Percentiles rank a stretch among this genome's conserved stretches.
Conservation (phyloP, 352 stramenopile genomes). For the Globisporangium cederbergense region DNA sequence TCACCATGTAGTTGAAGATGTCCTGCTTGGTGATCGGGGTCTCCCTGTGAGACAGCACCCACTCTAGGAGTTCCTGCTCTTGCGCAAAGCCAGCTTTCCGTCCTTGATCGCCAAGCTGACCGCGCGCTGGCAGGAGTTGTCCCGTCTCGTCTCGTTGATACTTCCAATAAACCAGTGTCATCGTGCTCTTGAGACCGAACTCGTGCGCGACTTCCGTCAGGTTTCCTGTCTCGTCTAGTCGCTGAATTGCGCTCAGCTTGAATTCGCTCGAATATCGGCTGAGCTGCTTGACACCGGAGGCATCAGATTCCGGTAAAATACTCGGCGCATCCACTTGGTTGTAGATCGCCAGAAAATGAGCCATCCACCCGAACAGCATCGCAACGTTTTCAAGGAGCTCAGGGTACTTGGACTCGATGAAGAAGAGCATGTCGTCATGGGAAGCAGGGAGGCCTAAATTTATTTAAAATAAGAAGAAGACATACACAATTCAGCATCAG, state of each 20-base stretch:
- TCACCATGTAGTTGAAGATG: conserved; percentile 52
- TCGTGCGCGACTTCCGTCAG: conserved; percentile 37
- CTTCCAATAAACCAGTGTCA: conserved; percentile 64
- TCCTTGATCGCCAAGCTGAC: conserved; percentile 2
- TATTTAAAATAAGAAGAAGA: not conserved
- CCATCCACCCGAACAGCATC: conserved; percentile 59
- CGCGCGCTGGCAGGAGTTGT: conserved; percentile 20
- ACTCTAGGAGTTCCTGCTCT: conserved; percentile 48
- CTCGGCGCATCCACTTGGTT: conserved; percentile 25
- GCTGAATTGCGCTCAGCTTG: conserved; percentile 18
- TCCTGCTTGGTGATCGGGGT: conserved; percentile 56
- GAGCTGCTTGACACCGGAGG: conserved; percentile 1
- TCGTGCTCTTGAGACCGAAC: conserved; percentile 48
- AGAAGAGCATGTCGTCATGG: conserved; percentile 62
- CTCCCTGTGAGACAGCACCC: conserved; percentile 41
- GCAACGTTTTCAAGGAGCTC: conserved; percentile 47
- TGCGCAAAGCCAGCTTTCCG: conserved; percentile 22
- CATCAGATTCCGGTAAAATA: conserved; percentile 12
- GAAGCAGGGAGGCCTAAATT: conserved; percentile 18
- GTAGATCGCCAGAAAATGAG: conserved; percentile 37
- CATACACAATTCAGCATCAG: not conserved
- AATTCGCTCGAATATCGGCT: conserved; percentile 12
- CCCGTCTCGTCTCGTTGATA: conserved; percentile 26
- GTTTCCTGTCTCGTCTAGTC: conserved; percentile 24
- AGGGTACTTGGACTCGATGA: conserved; percentile 56